Evolutionary conservation across 345 rosid genomes (phyloP), one percentile per base, ranked within the genome.

Genomic region (Xanthoceras sorbifolium): DNA sequence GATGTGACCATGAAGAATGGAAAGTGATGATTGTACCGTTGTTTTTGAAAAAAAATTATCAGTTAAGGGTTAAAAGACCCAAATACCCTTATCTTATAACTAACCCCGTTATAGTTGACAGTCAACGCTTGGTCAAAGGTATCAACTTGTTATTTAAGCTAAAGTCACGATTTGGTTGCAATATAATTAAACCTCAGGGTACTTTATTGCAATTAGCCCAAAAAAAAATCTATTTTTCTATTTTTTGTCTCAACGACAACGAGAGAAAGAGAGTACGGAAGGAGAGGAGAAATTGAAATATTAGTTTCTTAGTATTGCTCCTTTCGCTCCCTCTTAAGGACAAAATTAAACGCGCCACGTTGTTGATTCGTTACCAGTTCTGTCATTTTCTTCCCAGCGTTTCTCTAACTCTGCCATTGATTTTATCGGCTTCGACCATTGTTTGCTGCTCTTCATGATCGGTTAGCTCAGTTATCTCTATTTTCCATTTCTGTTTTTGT

Each of bases 361-460:
- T 69, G 78, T 69, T 66, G 69, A 74, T 71, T 74, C 57, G 70
- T 79, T 62, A 60, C 62, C 79, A 69, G 74, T 52, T 32, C 73
- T 71, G 76, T 77, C 85, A 44, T 83, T 81, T 73, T 79, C 83
- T 73, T 52, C 79, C 38, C 67, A 42, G 10, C 8, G 32, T 67
- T 73, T 77, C 75, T 63, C 77, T 17, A 54, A 69, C 69, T 79
- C 83, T 77, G 82, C 82, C 82, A 18, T 66, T 72, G 81, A 36
- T 72, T 71, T 76, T 60, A 5, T 59, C 75, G 42, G 46, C 46
- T 29, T 62, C 67, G 17, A 72, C 52, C 52, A 4, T 44, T 9
- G 0, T 59, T 67, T 78, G 79, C 61, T 38, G 66, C 69, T 73
- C 22, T 72, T 69, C 77, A 66, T 79, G 83, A 84, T 78, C 83